A percentile compares a stretch with the other conserved stretches of the same genome.
These are phyloP conservation scores for Sorghum bicolor DNA, from an alignment of 176 grass and related monocot genomes.

Conservation along the genomic window DNA sequence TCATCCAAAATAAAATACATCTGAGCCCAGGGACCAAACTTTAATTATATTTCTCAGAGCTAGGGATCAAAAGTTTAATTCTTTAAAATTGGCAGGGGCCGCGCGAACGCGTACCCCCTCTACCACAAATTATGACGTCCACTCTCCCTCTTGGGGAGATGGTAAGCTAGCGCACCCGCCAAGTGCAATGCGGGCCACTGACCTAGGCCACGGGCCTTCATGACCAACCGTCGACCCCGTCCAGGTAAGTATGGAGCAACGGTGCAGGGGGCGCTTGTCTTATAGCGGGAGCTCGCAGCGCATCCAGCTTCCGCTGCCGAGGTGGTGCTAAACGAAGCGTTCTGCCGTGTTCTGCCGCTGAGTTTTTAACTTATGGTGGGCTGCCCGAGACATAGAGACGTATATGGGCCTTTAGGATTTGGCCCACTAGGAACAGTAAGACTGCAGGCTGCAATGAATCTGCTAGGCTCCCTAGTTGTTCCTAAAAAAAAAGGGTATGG, in stretches of 20 bases:
- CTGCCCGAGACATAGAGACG: not conserved
- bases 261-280: accelerated
- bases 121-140: slow-evolving; percentile 45
- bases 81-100: not conserved
- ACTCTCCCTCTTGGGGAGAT: slow-evolving; percentile 45
- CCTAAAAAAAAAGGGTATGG: no score
- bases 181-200: slow-evolving; percentile 37
- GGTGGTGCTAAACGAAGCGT: not conserved
- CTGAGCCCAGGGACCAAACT: no score
- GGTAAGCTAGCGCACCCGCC: slow-evolving; percentile 33
- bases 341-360: not conserved
- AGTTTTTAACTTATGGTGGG: not conserved
- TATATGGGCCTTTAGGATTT: not conserved
- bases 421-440: not conserved
- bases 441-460: no score
- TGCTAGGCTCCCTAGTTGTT: no score
- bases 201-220: slow-evolving; percentile 17
- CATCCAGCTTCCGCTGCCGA: not conserved
- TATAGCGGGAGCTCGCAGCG: not conserved
- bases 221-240: slow-evolving; percentile 40
- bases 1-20: no score
- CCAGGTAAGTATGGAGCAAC: slow-evolving; percentile 28
- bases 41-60: no score
- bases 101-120: slow-evolving; percentile 16
- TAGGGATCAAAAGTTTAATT: not conserved